phyloP scores from a whole-genome alignment of 768 basidiomycete genomes.

The Leccinum sublutescens region DNA sequence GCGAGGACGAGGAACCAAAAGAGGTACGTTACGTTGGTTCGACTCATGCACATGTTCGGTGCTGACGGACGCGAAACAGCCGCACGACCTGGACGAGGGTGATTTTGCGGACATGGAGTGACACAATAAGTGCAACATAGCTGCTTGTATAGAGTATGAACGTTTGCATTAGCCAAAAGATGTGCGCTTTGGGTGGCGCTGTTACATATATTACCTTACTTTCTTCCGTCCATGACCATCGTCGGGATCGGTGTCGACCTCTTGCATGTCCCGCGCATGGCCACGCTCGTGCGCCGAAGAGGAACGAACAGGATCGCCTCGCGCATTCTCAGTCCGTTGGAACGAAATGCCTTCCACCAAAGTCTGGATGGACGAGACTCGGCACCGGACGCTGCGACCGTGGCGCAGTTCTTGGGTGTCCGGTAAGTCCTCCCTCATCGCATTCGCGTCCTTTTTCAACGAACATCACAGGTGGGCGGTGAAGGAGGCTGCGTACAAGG shows the following conservation, averaged over 20 bases:
- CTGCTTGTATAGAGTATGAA: neutral
- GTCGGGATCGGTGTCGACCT: slow-evolving; percentile 79
- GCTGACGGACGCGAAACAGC: slow-evolving; percentile 44
- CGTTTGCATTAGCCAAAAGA: neutral
- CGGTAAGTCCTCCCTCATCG: slow-evolving; percentile 43
- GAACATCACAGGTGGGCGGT: slow-evolving; percentile 61
- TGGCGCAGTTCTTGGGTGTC: slow-evolving; percentile 59
- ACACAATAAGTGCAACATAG: neutral
- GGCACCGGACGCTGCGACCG: slow-evolving; percentile 12
- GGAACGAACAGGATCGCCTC: slow-evolving; percentile 46
- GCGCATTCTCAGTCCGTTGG: slow-evolving; percentile 57
- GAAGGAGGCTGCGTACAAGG: slow-evolving; percentile 89
- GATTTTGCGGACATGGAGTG: slow-evolving; percentile 80
- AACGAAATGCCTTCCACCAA: slow-evolving; percentile 39
- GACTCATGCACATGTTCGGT: neutral
- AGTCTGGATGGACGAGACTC: slow-evolving; percentile 8
- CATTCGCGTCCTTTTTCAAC: neutral
- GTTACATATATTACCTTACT: neutral
- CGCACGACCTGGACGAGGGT: slow-evolving; percentile 90
- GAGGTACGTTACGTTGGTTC: slow-evolving; percentile 53
- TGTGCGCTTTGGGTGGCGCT: neutral
- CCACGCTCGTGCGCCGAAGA: slow-evolving; percentile 49
- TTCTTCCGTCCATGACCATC: slow-evolving; percentile 46
- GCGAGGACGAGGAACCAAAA: slow-evolving; percentile 97
- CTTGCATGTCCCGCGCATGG: slow-evolving; percentile 65